Evolutionary conservation across 2,329 filamentous ascomycete genomes (phyloP).

Genomic region (Emergomyces orientalis): DNA sequence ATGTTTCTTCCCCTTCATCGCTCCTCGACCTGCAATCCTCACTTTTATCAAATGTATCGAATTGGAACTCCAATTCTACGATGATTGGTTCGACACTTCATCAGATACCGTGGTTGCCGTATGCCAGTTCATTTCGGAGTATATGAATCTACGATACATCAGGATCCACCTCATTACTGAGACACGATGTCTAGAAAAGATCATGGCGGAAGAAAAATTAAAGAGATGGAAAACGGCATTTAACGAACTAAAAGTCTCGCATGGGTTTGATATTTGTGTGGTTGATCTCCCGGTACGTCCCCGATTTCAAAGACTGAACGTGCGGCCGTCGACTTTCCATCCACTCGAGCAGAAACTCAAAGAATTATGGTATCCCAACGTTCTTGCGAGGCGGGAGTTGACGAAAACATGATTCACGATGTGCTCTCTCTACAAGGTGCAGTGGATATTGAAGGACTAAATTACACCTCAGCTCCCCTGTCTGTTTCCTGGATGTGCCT

Average conservation of each 20-base stretch:
- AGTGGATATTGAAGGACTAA: neutral
- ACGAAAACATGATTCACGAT: neutral
- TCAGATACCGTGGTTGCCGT: slow-evolving; percentile 1
- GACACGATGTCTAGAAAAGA: neutral
- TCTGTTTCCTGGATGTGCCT: neutral
- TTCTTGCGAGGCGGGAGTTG: neutral
- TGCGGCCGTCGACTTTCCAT: neutral
- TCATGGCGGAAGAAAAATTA: neutral
- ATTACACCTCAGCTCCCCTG: neutral
- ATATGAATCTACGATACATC: neutral
- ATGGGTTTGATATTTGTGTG: neutral
- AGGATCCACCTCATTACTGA: neutral
- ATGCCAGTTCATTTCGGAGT: neutral
- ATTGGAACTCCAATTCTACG: neutral
- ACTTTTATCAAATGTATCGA: neutral
- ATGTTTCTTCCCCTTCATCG: slow-evolving; percentile 3
- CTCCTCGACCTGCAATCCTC: neutral
- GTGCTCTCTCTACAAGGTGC: neutral
- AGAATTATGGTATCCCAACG: neutral
- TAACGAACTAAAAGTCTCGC: neutral
- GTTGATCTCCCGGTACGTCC: neutral
- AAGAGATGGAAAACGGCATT: neutral
- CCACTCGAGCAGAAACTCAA: neutral
- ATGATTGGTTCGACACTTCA: neutral
- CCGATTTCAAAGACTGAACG: neutral